phyloP scores from a whole-genome alignment of 1,139 yeast genomes.

The Meyerozyma guilliermondii region DNA sequence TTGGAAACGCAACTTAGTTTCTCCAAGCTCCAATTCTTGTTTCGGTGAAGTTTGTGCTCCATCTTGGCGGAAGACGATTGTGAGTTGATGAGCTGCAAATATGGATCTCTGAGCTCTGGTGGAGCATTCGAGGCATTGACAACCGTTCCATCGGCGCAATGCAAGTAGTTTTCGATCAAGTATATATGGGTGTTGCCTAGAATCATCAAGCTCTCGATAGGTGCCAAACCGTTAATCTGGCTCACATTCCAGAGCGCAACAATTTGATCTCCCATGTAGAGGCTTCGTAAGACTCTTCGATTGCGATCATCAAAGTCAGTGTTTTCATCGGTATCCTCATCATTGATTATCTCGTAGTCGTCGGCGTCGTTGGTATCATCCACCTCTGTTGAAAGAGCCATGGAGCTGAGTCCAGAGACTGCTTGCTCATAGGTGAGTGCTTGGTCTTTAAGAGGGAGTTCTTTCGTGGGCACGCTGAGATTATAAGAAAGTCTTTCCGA shows the following conservation, averaged over 20 bases:
- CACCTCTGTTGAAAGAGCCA: constrained; percentile 20
- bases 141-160: constrained; percentile 54
- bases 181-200: constrained; percentile 61
- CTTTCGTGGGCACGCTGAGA: constrained; percentile 34
- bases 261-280: constrained; percentile 69
- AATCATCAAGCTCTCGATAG: constrained; percentile 68
- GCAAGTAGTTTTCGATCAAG: constrained; percentile 65
- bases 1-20: constrained; percentile 61
- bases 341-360: constrained; percentile 20
- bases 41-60: constrained; percentile 32
- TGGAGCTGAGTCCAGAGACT: constrained; percentile 20
- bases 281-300: constrained; percentile 63
- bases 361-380: constrained; percentile 44
- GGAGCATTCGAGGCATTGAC: constrained; percentile 68
- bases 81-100: constrained; percentile 51
- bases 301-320: constrained; percentile 59
- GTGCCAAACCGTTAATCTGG: constrained; percentile 66
- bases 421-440: constrained; percentile 6
- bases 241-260: constrained; percentile 70
- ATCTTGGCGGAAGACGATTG: constrained; percentile 22
- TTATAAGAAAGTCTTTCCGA: constrained; percentile 39
- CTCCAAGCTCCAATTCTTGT: constrained; percentile 51
- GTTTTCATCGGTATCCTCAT: constrained; percentile 20
- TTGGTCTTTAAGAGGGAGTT: constrained; percentile 11
- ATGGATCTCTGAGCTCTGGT: constrained; percentile 54